Evolutionary conservation across 106 monocot genomes (phyloP).

Genomic region (Xerophyta viscosa): DNA sequence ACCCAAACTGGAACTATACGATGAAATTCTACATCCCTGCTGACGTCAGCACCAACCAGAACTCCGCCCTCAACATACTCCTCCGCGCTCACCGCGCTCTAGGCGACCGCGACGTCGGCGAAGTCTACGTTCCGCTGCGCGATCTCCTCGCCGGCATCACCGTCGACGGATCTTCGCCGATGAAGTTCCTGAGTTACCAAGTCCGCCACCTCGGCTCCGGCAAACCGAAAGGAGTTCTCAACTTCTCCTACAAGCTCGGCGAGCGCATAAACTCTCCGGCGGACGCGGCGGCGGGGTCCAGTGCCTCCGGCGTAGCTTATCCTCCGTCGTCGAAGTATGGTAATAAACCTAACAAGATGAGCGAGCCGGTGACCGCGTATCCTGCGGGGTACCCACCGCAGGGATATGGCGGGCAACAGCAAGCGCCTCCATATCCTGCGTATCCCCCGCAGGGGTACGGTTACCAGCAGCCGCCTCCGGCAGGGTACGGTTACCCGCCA

Average conservation of each 20-base stretch:
- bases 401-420: conserved; percentile 5
- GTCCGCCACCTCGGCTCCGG: conserved; percentile 44
- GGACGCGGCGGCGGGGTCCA: conserved; percentile 9
- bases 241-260: conserved; percentile 68
- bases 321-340: background rate
- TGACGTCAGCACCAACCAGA: background rate
- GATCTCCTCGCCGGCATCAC: conserved; percentile 36
- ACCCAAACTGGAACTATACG: conserved; percentile 68
- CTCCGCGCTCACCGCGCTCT: conserved; percentile 49
- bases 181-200: conserved; percentile 45
- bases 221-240: conserved; percentile 56
- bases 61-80: conserved; percentile 29
- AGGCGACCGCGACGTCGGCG: conserved; percentile 88
- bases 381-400: conserved; percentile 25
- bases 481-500: conserved; percentile 7
- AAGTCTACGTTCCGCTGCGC: conserved; percentile 57
- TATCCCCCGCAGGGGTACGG: conserved; percentile 7
- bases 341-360: conserved; percentile 11
- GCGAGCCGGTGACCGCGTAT: conserved; percentile 34
- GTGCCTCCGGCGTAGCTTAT: conserved; percentile 1
- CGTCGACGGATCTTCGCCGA: background rate
- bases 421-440: conserved; percentile 2
- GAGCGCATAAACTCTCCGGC: conserved; percentile 14
- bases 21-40: conserved; percentile 48
- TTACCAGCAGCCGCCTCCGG: conserved; percentile 17